Percentiles rank a stretch among this genome's conserved stretches.
Evolutionary conservation across 1,284 basidiomycete species (phyloP).

Genomic region (Schizopora paradoxa): DNA sequence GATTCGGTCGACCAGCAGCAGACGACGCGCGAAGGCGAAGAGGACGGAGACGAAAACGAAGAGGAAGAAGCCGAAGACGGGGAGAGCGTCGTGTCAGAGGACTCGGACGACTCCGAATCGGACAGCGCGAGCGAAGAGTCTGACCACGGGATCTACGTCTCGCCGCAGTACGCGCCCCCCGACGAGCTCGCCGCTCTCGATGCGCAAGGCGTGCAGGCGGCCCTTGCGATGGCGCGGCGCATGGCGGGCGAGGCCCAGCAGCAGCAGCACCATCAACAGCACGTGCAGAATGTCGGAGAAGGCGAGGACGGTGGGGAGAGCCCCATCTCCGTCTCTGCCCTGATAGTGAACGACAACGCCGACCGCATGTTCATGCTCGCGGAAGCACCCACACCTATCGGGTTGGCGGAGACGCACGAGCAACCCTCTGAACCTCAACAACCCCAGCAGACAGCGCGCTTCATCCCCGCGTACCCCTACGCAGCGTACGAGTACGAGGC

Average conservation of each 20-base stretch:
- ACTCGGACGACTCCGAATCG: conserved; percentile 3
- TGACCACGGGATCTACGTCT: conserved; percentile 16
- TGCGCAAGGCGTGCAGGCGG: conserved; percentile 10
- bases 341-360: too few relatives aligned
- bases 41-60: background rate
- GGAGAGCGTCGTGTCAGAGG: background rate
- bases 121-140: conserved; percentile 4
- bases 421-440: too few relatives aligned
- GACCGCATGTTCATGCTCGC: too few relatives aligned
- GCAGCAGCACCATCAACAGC: background rate
- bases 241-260: background rate
- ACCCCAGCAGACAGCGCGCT: conserved; percentile 11
- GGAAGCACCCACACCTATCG: too few relatives aligned
- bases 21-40: background rate
- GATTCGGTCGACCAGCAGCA: background rate
- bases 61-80: conserved; percentile 7
- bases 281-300: background rate
- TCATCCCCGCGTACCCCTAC: conserved; percentile 12
- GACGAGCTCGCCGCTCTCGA: conserved; percentile 9
- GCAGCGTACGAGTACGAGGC: conserved; percentile 2
- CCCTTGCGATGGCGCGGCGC: background rate
- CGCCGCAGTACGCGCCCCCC: conserved; percentile 8
- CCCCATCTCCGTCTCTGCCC: background rate
- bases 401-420: too few relatives aligned
- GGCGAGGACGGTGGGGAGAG: background rate